These are phyloP conservation scores for Hypoxylon sp. DNA, from an alignment of 2,329 filamentous ascomycete species.

Conservation along the genomic window DNA sequence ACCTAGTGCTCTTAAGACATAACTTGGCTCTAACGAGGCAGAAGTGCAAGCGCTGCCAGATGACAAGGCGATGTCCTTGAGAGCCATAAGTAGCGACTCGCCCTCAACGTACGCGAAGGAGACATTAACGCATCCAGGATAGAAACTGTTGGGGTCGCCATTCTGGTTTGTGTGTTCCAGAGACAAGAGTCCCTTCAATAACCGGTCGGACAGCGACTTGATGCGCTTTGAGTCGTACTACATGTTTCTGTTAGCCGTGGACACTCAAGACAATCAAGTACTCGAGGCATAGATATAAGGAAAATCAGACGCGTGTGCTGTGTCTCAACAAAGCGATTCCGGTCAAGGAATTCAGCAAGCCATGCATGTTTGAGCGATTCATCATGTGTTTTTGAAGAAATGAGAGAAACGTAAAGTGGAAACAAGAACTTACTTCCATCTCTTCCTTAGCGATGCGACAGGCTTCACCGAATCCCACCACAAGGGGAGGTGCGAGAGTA, in stretches of 20 bases:
- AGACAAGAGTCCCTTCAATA: conserved; percentile 84
- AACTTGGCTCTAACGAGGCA: conserved; percentile 95
- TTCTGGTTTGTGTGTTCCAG: conserved; percentile 96
- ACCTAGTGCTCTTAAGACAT: conserved; percentile 92
- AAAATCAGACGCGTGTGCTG: conserved; percentile 77
- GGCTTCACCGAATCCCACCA: conserved; percentile 95
- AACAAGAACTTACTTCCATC: conserved; percentile 79
- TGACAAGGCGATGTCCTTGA: conserved; percentile 97
- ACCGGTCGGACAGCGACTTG: conserved; percentile 83
- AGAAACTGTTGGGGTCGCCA: conserved; percentile 85
- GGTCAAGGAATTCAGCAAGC: conserved; percentile 85
- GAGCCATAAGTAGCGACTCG: conserved; percentile 96
- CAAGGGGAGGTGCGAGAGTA: conserved; percentile 88
- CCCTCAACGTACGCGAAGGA: conserved; percentile 99
- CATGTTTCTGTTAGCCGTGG: conserved; percentile 18
- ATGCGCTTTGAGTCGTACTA: conserved; percentile 95
- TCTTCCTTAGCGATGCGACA: conserved; percentile 93
- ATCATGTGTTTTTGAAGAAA: conserved; percentile 70
- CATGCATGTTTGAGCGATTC: conserved; percentile 90
- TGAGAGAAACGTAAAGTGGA: conserved; percentile 38
- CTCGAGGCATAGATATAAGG: conserved; percentile 38
- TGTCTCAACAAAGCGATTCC: conserved; percentile 70
- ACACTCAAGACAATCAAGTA: conserved; percentile 11
- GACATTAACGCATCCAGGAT: conserved; percentile 97
- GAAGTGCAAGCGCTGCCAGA: conserved; percentile 98